Conservation (phyloP, 495 filamentous ascomycete species). For the Neurospora pannonica region DNA sequence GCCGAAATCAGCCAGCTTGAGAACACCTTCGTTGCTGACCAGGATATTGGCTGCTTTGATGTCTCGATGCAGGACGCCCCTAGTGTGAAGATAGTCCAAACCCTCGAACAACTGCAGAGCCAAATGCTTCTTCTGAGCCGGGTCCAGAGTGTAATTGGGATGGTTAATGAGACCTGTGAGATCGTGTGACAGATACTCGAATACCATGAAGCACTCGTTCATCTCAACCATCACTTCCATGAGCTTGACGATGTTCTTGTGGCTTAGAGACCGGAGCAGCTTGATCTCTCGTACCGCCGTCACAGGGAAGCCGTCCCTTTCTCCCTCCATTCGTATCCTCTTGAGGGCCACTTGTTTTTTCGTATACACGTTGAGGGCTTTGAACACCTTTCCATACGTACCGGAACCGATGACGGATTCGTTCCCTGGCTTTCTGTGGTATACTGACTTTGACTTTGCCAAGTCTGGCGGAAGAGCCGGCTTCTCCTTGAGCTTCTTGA, state of each 20-base stretch:
- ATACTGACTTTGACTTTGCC: slow-evolving; percentile 71
- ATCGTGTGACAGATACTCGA: slow-evolving; percentile 96
- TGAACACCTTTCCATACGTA: slow-evolving; percentile 97
- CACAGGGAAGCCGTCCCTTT: slow-evolving; percentile 94
- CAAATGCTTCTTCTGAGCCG: slow-evolving; percentile 86
- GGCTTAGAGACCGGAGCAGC: slow-evolving; percentile 85
- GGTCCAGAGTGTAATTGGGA: slow-evolving; percentile 78
- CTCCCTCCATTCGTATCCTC: slow-evolving; percentile 80
- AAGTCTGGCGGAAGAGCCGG: slow-evolving; percentile 63
- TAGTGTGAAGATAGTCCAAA: slow-evolving; percentile 85
- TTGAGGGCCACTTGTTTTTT: slow-evolving; percentile 86
- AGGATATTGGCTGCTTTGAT: slow-evolving; percentile 94
- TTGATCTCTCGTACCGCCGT: slow-evolving; percentile 97
- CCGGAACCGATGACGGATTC: slow-evolving; percentile 91
- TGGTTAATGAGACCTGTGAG: slow-evolving; percentile 69
- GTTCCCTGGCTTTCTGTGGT: slow-evolving; percentile 84
- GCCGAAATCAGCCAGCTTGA: slow-evolving; percentile 96
- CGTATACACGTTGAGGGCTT: slow-evolving; percentile 92
- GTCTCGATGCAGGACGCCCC: slow-evolving; percentile 90
- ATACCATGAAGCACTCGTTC: slow-evolving; percentile 99
- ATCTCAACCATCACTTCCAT: slow-evolving; percentile 97
- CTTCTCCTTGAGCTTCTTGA: slow-evolving; percentile 61
- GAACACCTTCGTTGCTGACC: slow-evolving; percentile 73
- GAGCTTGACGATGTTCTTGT: slow-evolving; percentile 78
- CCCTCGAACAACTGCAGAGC: slow-evolving; percentile 91